These are phyloP conservation scores for Aspergillus tanneri DNA, from an alignment of 2,329 filamentous ascomycete genomes.

Conservation along the genomic window DNA sequence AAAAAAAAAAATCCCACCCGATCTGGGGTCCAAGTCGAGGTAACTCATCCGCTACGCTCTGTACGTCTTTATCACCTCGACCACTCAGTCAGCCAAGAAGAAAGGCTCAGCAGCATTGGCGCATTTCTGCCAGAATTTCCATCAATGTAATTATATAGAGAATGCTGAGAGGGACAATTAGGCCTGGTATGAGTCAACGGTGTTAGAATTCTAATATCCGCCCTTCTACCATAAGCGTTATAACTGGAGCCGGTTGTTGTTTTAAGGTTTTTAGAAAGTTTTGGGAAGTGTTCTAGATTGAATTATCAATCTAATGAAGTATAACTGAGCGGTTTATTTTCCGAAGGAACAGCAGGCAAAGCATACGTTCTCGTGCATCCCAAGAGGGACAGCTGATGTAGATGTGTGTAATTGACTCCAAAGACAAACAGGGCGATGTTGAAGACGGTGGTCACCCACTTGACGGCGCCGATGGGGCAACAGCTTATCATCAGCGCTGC, in stretches of 20 bases:
- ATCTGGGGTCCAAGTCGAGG: constrained; percentile 81
- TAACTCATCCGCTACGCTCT: constrained; percentile 89
- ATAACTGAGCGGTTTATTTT: too few species aligned
- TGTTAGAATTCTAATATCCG: too few species aligned
- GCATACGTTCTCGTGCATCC: neutral
- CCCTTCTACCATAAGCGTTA: too few species aligned
- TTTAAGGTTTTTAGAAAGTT: too few species aligned
- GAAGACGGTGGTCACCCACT: neutral
- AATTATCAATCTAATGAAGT: too few species aligned
- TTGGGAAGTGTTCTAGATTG: too few species aligned
- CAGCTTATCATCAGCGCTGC: neutral
- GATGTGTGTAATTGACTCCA: neutral
- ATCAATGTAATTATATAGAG: too few species aligned
- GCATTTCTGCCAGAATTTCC: too few species aligned
- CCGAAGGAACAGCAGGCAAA: neutral
- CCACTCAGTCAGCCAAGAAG: neutral
- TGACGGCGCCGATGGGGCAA: neutral
- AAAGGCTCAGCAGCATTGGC: too few species aligned
- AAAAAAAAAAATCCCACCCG: constrained; percentile 62
- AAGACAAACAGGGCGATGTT: neutral
- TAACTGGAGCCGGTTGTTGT: too few species aligned
- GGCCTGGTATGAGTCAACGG: too few species aligned
- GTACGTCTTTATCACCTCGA: constrained; percentile 78
- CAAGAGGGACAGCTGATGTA: neutral
- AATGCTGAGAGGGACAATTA: too few species aligned